Conservation (phyloP, 2,329 filamentous ascomycete genomes). For the Phialophora tarda region DNA sequence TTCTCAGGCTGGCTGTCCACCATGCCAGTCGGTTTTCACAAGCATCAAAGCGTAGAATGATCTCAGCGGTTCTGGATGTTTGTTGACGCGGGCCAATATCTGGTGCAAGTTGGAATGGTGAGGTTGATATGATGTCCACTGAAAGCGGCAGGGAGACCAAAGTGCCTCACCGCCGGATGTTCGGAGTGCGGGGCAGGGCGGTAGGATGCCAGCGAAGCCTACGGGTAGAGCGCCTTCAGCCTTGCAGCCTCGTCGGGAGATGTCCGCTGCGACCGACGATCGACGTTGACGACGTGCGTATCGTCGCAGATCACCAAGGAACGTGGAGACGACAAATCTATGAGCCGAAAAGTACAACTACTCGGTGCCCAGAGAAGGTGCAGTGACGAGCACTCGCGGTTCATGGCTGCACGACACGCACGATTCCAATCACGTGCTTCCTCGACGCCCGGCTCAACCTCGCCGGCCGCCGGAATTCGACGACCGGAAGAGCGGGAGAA, state of each 20-base stretch:
- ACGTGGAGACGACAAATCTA: neutral
- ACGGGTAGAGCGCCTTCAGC: neutral
- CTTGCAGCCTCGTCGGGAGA: conserved; percentile 22
- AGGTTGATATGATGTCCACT: neutral
- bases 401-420: neutral
- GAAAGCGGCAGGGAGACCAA: neutral
- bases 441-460: neutral
- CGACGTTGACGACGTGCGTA: neutral
- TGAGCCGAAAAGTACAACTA: neutral
- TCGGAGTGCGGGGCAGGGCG: conserved; percentile 24
- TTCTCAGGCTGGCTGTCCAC: neutral
- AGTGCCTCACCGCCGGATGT: conserved; percentile 20
- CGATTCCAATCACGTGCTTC: neutral
- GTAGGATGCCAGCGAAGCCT: neutral
- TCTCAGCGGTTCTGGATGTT: neutral
- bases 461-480: neutral
- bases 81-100: conserved; percentile 12
- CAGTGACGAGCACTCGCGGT: neutral
- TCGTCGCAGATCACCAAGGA: no score
- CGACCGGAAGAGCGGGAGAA: conserved; percentile 19
- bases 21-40: neutral
- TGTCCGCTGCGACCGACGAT: neutral
- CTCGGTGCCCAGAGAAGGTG: neutral
- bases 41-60: neutral
- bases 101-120: neutral